Base-by-base conservation (phyloP, 441 rosid species). In the Omphalea diandra region DNA sequence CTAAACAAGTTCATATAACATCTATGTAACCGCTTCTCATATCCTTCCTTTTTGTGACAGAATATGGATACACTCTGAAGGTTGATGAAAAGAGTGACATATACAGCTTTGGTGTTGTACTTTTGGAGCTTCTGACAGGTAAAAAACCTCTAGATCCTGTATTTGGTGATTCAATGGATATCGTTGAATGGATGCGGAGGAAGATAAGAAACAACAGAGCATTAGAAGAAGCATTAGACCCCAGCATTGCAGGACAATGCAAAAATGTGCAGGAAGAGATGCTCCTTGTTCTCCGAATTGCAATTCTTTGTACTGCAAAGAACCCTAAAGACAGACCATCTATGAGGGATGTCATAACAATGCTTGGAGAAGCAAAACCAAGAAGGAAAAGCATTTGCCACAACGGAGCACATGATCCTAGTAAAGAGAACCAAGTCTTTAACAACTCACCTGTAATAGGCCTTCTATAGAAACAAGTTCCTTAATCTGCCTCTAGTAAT, bases 361-460 rank as follows among this genome's bases (percentile, higher is more conserved):
- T 90, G 98, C 94, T 94, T 17, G 89, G 89, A 52, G 94, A 94
- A 85, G 97, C 98, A 20, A 94, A 89, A 70, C 99, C 97, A 0
- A 74, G 94, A 66, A 84, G 96, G 83, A 90, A 94, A 82, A 92
- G 94, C 62, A 78, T 84, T 2, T 83, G 92, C 41, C 79, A 80
- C 20, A 74, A 75, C 35, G 75, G 71, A 20, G 77, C 57, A 22
- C 80, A 73, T 18, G 71, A 70, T 73, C 63, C 76, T 4, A 53
- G 63, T 70, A 82, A 76, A 79, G 89, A 87, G 61, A 80, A 60
- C 73, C 87, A 77, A 7, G 71, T 84, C 43, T 85, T 86, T 61
- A 80, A 76, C 59, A 75, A 67, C 78, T 83, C 89, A 17, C 89
- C 87, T 0, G 84, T 77, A 22, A 47, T 66, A 38, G 86, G 86